phyloP scores from a whole-genome alignment of 176 grass and related monocot genomes.

The Oryza glaberrima region DNA sequence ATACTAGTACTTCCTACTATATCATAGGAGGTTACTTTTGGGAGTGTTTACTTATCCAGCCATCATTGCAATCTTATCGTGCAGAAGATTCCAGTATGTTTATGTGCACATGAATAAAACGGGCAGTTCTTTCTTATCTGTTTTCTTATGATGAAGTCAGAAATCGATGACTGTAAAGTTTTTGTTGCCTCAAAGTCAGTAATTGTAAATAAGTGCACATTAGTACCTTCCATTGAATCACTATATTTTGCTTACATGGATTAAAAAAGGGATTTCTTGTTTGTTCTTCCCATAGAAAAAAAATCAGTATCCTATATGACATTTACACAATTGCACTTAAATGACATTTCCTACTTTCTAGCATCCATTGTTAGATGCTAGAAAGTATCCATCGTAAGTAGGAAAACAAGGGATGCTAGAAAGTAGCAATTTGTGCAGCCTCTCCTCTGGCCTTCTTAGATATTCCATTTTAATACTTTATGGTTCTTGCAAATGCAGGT shows the following conservation, averaged over 20 bases:
- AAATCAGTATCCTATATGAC: neutral
- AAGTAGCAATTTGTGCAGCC: constrained; percentile 2
- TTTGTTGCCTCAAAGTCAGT: neutral
- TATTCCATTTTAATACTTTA: neutral
- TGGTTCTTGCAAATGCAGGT: constrained; percentile 50
- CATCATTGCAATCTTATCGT: neutral
- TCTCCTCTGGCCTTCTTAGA: neutral
- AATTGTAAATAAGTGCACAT: neutral
- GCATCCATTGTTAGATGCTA: neutral
- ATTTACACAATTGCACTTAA: neutral
- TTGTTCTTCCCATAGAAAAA: constrained; percentile 2
- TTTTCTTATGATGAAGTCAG: neutral
- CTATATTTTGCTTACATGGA: constrained; percentile 4
- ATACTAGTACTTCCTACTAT: neutral
- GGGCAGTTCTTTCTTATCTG: neutral
- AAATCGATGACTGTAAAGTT: constrained; percentile 21
- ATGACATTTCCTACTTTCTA: neutral
- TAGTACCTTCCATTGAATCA: no score
- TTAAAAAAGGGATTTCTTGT: neutral
- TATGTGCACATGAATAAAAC: constrained; percentile 7
- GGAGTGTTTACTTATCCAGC: neutral
- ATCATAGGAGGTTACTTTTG: neutral
- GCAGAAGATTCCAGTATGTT: constrained; percentile 19
- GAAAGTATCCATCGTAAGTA: no score
- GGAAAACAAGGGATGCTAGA: no score